Evolutionary conservation across 2,329 filamentous ascomycete species (phyloP).

Genomic region (Colletotrichum scovillei): DNA sequence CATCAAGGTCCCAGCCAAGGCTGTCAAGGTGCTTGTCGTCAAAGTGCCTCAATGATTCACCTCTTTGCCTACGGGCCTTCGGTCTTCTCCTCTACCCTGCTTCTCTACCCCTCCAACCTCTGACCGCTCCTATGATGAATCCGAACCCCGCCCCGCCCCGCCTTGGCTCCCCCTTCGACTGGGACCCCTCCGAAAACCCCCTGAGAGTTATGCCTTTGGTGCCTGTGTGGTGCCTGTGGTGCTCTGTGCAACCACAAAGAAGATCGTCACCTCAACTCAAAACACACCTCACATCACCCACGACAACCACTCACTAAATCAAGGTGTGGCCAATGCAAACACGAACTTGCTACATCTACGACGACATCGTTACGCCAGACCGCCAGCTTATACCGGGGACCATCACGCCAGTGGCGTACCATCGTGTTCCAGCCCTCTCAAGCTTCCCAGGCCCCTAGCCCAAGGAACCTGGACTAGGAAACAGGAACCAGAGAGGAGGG

Average conservation of each 20-base stretch:
- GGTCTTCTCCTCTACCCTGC: neutral
- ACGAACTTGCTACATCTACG: neutral
- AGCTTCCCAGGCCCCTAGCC: no score
- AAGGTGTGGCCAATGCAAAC: neutral
- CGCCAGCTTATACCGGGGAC: neutral
- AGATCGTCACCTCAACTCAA: slow-evolving; percentile 26
- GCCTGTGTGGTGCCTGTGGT: neutral
- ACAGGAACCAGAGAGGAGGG: neutral
- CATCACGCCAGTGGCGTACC: neutral
- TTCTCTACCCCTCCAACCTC: neutral
- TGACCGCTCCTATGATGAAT: slow-evolving; percentile 33
- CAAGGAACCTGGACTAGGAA: neutral
- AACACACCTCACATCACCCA: slow-evolving; percentile 15
- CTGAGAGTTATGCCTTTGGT: neutral
- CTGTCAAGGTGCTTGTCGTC: neutral
- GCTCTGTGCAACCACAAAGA: slow-evolving; percentile 14
- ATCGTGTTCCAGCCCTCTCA: no score
- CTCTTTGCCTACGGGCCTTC: no score
- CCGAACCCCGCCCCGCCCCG: slow-evolving; percentile 27
- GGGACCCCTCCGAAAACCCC: slow-evolving; percentile 4
- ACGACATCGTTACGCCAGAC: neutral
- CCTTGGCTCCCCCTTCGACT: slow-evolving; percentile 9
- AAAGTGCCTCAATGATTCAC: neutral
- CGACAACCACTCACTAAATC: neutral
- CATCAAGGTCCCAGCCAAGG: neutral